Percentiles rank a stretch among this genome's conserved stretches.
These are phyloP conservation scores for sunflower (Helianthus annuus) DNA, from an alignment of 129 eudicot species.

Conservation along the genomic window HanXRQr2.0-SUNRISE NC_035440.2:115402651-115403150, in stretches of 20 bases:
- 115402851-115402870: neutral
- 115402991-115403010: too few relatives aligned
- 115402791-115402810: slow-evolving; percentile 5
- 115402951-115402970: too few relatives aligned
- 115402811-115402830: neutral
- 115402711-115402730: neutral
- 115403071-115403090: too few relatives aligned
- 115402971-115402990: too few relatives aligned
- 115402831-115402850: neutral
- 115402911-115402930: neutral
- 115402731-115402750: slow-evolving; percentile 7
- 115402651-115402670: neutral
- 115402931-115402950: neutral
- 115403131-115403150: too few relatives aligned
- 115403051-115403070: too few relatives aligned
- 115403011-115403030: too few relatives aligned
- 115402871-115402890: neutral
- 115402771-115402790: neutral
- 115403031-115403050: too few relatives aligned
- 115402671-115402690: neutral
- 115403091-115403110: too few relatives aligned
- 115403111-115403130: too few relatives aligned
- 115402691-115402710: neutral
- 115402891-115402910: neutral
- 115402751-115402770: slow-evolving; percentile 1